Evolutionary conservation across 140 eudicot species (phyloP).

Genomic region (Flaveria floridana): DNA sequence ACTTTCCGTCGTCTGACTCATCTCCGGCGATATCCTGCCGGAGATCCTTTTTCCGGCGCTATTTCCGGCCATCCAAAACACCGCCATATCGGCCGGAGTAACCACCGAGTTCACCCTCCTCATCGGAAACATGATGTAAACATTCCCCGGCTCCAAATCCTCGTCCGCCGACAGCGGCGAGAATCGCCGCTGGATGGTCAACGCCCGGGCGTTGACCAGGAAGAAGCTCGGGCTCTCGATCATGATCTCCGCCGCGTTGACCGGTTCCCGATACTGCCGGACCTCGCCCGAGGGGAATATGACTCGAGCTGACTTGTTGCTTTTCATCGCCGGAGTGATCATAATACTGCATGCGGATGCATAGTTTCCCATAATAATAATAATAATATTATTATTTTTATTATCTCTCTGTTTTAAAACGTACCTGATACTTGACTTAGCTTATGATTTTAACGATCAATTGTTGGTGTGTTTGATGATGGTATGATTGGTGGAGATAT

Average conservation of each 20-base stretch:
- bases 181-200: conserved; percentile 57
- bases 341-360: conserved; percentile 47
- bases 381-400: too few relatives aligned
- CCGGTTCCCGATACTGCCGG: conserved; percentile 48
- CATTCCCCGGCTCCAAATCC: conserved; percentile 69
- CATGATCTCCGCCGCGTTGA: conserved; percentile 91
- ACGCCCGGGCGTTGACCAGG: conserved; percentile 50
- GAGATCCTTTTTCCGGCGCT: conserved; percentile 50
- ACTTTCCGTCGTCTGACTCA: not conserved
- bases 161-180: conserved; percentile 75
- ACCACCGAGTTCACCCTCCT: conserved; percentile 64
- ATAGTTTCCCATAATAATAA: conserved; percentile 56
- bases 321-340: conserved; percentile 36
- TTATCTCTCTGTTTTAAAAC: too few relatives aligned
- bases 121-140: conserved; percentile 76
- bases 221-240: conserved; percentile 61
- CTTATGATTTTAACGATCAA: too few relatives aligned
- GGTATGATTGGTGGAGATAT: not conserved
- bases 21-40: conserved; percentile 43
- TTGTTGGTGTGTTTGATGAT: not conserved
- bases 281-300: conserved; percentile 72
- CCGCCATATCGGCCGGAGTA: conserved; percentile 67
- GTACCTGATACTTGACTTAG: too few relatives aligned
- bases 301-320: conserved; percentile 53
- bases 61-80: conserved; percentile 62